These are phyloP conservation scores for Umbelopsis vinacea DNA, from an alignment of 192 early-diverging fungal genomes.

Conservation along the genomic window DNA sequence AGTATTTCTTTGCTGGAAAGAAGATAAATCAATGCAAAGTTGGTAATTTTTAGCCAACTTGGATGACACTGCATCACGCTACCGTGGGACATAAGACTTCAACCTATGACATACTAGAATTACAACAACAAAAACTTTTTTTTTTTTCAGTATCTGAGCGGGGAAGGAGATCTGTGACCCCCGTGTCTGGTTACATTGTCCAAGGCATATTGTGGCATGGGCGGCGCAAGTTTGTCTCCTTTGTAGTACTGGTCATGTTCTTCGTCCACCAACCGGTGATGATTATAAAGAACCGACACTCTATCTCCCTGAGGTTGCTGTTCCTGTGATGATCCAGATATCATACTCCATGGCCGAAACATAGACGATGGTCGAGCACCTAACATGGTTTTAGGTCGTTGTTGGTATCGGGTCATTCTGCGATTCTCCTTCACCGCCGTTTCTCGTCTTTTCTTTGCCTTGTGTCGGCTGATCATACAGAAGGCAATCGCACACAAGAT, in stretches of 20 bases:
- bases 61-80: background rate
- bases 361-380: constrained; percentile 19
- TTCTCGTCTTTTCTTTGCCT: constrained; percentile 13
- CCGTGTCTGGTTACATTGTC: constrained; percentile 4
- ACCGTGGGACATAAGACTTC: background rate
- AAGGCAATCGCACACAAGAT: background rate
- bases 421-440: background rate
- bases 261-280: constrained; percentile 1
- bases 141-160: constrained; percentile 12
- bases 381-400: constrained; percentile 20
- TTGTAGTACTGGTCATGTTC: constrained; percentile 10
- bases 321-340: constrained; percentile 5
- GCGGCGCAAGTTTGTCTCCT: background rate
- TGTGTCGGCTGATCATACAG: constrained; percentile 6
- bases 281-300: constrained; percentile 13
- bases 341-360: constrained; percentile 24
- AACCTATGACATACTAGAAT: background rate
- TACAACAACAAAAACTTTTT: background rate
- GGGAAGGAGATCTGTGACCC: constrained; percentile 4
- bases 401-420: constrained; percentile 5
- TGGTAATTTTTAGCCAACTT: too few relatives aligned
- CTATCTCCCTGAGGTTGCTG: constrained; percentile 3
- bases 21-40: too few relatives aligned
- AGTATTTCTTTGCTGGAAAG: background rate
- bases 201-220: constrained; percentile 11